These are phyloP conservation scores for Cytospora leucostoma DNA, from an alignment of 2,329 filamentous ascomycete genomes.

Conservation along the genomic window DNA sequence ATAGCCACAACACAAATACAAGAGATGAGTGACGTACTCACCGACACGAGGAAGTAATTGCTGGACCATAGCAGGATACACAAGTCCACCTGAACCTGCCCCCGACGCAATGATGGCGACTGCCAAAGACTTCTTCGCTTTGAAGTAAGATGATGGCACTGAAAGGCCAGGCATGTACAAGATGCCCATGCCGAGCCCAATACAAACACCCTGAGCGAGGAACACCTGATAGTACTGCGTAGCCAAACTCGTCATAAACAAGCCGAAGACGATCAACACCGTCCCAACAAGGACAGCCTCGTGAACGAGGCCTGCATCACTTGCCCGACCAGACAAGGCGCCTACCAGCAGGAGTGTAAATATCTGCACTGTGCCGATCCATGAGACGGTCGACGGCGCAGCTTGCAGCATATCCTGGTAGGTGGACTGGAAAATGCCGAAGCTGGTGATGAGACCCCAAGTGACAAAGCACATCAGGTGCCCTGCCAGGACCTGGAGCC, in stretches of 20 bases:
- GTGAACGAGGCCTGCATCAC: constrained; percentile 46
- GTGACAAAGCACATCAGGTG: constrained; percentile 43
- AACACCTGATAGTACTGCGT: constrained; percentile 50
- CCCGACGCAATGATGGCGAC: constrained; percentile 62
- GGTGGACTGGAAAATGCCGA: constrained; percentile 43
- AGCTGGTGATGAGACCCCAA: constrained; percentile 43
- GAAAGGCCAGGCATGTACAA: constrained; percentile 56
- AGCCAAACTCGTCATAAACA: constrained; percentile 48
- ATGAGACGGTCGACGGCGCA: constrained; percentile 44
- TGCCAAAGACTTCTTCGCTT: constrained; percentile 58
- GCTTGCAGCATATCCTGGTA: constrained; percentile 40
- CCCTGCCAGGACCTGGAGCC: constrained; percentile 42
- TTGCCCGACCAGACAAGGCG: constrained; percentile 44
- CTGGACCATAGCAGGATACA: constrained; percentile 61
- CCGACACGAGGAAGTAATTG: constrained; percentile 41
- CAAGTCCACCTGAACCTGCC: constrained; percentile 61
- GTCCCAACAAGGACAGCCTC: constrained; percentile 38
- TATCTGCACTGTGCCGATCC: constrained; percentile 52
- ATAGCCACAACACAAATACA: too few species aligned
- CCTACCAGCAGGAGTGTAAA: constrained; percentile 46
- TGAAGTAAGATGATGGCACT: constrained; percentile 63
- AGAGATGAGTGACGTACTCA: too few species aligned
- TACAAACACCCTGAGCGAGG: constrained; percentile 56
- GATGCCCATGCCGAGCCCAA: constrained; percentile 56
- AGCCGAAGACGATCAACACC: constrained; percentile 47